Conservation (phyloP, 2,329 filamentous ascomycete genomes). For the Epichloe hybrida region DNA sequence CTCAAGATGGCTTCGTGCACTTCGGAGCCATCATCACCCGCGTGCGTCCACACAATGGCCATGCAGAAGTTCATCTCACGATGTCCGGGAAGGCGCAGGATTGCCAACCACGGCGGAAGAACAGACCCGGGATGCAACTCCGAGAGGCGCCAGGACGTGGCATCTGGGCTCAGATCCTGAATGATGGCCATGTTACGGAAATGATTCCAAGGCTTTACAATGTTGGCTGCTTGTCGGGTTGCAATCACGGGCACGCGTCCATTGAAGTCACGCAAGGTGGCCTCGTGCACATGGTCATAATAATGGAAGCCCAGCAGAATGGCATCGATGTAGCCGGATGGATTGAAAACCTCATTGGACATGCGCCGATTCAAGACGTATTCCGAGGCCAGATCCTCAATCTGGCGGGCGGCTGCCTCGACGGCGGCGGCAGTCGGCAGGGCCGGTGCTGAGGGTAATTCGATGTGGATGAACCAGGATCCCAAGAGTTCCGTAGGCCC, state of each 20-base stretch:
- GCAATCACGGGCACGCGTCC: constrained; percentile 6
- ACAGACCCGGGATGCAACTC: constrained; percentile 2
- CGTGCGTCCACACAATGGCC: constrained; percentile 7
- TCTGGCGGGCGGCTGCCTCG: constrained; percentile 5
- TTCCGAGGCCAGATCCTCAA: constrained; percentile 6
- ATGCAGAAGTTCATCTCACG: constrained; percentile 6
- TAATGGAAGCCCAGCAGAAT: constrained; percentile 6
- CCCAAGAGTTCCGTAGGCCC: constrained; percentile 11
- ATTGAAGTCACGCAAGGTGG: constrained; percentile 5
- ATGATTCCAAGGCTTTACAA: constrained; percentile 7
- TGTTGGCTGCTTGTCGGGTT: constrained; percentile 5
- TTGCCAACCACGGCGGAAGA: constrained; percentile 5
- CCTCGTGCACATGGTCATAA: constrained; percentile 6
- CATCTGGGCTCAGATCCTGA: not conserved
- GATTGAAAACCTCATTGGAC: constrained; percentile 8
- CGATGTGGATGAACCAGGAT: constrained; percentile 13
- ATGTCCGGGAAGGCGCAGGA: constrained; percentile 6
- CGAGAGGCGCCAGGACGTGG: constrained; percentile 1
- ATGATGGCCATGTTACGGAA: constrained; percentile 5
- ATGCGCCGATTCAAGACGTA: constrained; percentile 5
- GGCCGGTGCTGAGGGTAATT: constrained; percentile 5
- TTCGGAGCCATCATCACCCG: not conserved
- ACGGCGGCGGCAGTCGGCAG: constrained; percentile 5
- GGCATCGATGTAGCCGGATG: constrained; percentile 6
- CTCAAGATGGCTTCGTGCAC: constrained; percentile 5